Conservation (phyloP, 495 filamentous ascomycete genomes). For the Penicillium alfredii region DNA sequence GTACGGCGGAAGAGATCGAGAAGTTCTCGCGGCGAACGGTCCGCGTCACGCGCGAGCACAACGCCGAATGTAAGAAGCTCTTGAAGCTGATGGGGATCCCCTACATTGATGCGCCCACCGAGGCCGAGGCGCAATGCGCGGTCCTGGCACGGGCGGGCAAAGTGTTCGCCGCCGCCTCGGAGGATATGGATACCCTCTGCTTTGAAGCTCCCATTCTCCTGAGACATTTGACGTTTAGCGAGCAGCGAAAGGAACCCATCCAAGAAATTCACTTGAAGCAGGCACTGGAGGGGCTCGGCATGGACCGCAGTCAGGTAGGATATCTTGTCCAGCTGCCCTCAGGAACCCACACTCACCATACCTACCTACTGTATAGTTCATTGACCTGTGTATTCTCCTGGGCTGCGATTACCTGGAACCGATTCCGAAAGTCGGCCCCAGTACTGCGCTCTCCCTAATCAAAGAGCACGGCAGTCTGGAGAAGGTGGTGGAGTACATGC, state of each 20-base stretch:
- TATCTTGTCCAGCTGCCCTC: too few species aligned
- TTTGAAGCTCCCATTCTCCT: constrained; percentile 89
- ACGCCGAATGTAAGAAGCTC: constrained; percentile 84
- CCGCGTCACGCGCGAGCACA: constrained; percentile 92
- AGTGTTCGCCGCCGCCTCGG: constrained; percentile 91
- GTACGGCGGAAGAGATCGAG: constrained; percentile 93
- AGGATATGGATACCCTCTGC: constrained; percentile 99
- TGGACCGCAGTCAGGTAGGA: constrained; percentile 75
- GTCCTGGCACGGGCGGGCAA: constrained; percentile 85
- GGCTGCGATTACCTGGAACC: constrained; percentile 98
- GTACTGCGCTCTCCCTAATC: constrained; percentile 87
- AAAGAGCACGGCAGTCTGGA: constrained; percentile 83
- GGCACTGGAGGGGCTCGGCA: constrained; percentile 74
- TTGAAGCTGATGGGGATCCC: constrained; percentile 94
- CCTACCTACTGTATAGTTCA: constrained; percentile 54
- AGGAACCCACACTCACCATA: too few species aligned
- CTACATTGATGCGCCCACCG: constrained; percentile 90
- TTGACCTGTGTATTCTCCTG: constrained; percentile 95
- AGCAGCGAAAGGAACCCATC: constrained; percentile 95
- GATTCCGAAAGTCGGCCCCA: constrained; percentile 87
- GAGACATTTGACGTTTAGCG: constrained; percentile 90
- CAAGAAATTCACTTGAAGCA: constrained; percentile 86
- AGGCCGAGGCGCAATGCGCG: constrained; percentile 95
- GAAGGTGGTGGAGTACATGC: constrained; percentile 71
- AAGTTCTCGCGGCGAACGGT: constrained; percentile 96